These are phyloP conservation scores for Chaetomium cochliodes DNA, from an alignment of 495 filamentous ascomycete species.

Conservation along the genomic window DNA sequence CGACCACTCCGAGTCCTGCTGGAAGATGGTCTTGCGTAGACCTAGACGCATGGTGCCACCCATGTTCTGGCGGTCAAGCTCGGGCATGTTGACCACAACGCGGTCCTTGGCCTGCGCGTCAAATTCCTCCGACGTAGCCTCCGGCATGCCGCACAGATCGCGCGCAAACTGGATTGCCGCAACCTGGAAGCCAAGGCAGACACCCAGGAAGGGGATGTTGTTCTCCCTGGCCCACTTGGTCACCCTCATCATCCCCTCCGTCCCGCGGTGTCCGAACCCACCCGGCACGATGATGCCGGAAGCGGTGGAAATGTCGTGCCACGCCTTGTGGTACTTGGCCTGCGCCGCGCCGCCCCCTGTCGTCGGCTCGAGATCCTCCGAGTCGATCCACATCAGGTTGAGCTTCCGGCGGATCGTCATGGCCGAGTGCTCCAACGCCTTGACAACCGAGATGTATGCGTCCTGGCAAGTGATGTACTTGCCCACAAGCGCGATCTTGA, in stretches of 20 bases:
- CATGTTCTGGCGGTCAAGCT: slow-evolving; percentile 60
- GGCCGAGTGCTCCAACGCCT: slow-evolving; percentile 83
- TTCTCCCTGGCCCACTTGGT: slow-evolving; percentile 81
- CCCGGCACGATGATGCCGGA: slow-evolving; percentile 59
- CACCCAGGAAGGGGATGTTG: slow-evolving; percentile 79
- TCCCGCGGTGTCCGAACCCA: slow-evolving; percentile 81
- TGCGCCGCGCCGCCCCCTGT: slow-evolving; percentile 55
- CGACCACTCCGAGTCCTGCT: slow-evolving; percentile 75
- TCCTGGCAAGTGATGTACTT: slow-evolving; percentile 86
- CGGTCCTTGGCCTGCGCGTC: slow-evolving; percentile 54
- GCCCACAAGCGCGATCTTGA: slow-evolving; percentile 84
- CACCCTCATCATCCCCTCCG: slow-evolving; percentile 82
- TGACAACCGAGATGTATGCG: slow-evolving; percentile 72
- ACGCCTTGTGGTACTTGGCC: slow-evolving; percentile 81
- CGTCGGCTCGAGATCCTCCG: slow-evolving; percentile 72
- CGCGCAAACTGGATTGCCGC: slow-evolving; percentile 89
- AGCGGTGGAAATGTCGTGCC: slow-evolving; percentile 61
- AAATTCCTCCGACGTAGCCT: slow-evolving; percentile 68
- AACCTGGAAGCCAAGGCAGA: slow-evolving; percentile 94
- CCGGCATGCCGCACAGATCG: slow-evolving; percentile 60
- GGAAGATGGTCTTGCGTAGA: slow-evolving; percentile 69
- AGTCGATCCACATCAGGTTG: slow-evolving; percentile 78
- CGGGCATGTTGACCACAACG: slow-evolving; percentile 88
- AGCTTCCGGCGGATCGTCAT: slow-evolving; percentile 84
- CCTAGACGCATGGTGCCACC: slow-evolving; percentile 95